Evolutionary conservation across 73 alveolate species (phyloP), one percentile per base, ranked within the genome.

Genomic region (Paramecium caudatum): DNA sequence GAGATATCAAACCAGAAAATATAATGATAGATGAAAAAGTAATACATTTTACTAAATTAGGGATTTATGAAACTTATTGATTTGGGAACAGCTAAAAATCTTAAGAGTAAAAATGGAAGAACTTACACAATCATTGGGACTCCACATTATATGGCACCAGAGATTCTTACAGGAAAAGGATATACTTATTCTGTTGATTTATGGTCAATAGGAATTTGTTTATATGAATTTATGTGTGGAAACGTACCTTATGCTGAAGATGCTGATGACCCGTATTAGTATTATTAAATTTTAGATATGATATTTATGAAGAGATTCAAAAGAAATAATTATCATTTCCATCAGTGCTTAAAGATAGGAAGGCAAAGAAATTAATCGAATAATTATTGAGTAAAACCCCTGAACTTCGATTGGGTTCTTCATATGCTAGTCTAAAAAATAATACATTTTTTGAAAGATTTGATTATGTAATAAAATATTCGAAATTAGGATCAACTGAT

Each of bases 1-100:
- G 98, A 12, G 97, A 95, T 94, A 61, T 95, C 45, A 94, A 94
- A 46, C 98, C 98, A 13, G 96, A 95, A 50, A 95, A 95, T 69
- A 86, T 95, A 0, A 91, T 95, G 95, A 83, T 95, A 47, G 97
- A 95, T 90, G 96, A 81, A 16, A 93, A 95, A 34, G 80, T 55
- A 55, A 27, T 3, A 55, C 30, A 0, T 10, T 13, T 32, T n/a
- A 32, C 23, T 5, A 23, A 27, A 0, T 23, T 55, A 55, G 80
- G 98, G 98, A 23, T 90, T 88, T 82, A 83, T 94, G 84, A 95
- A 95, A 90, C 92, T 95, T 16, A 94, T 95, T 25, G 98, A 94
- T 91, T 95, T 95, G 82, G 97, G 97, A 3, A 94, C 97, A 3
- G 97, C 96, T 9, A 94, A 95, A 41, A 43, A 87, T 69, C 27